Evolutionary conservation across 78 protist genomes (phyloP).

Genomic region (Acrasis kona): DNA sequence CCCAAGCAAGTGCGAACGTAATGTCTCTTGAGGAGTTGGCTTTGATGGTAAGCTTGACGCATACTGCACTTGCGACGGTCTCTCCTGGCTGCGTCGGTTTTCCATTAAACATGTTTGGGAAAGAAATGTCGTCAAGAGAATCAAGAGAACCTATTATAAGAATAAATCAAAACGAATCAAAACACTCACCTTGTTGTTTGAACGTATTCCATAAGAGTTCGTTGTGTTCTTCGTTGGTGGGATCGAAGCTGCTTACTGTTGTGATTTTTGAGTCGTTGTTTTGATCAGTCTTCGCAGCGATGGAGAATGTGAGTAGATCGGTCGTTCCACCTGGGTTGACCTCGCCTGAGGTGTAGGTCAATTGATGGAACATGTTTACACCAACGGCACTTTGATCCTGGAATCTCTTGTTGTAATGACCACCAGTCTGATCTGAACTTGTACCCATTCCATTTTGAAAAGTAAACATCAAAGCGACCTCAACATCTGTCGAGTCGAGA

Average conservation of each 20-base stretch:
- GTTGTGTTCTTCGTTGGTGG: not conserved
- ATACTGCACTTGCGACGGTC: too few relatives aligned
- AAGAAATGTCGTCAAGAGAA: too few relatives aligned
- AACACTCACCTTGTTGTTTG: not conserved
- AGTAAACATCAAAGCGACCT: slow-evolving; percentile 13
- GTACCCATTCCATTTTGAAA: slow-evolving; percentile 9
- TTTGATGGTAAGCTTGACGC: too few relatives aligned
- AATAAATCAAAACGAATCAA: slow-evolving; percentile 13
- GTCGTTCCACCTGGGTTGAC: too few relatives aligned
- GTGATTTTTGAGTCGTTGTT: not conserved
- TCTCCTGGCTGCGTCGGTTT: too few relatives aligned
- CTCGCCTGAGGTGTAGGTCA: not conserved
- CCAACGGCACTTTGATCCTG: not conserved
- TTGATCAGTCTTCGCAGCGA: not conserved
- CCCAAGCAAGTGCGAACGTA: too few relatives aligned
- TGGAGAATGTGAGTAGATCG: not conserved
- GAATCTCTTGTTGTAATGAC: not conserved
- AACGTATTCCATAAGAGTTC: not conserved
- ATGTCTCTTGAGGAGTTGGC: too few relatives aligned
- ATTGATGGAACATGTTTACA: not conserved
- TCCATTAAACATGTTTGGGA: too few relatives aligned
- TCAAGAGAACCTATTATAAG: too few relatives aligned
- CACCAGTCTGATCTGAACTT: too few relatives aligned
- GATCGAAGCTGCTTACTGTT: not conserved
- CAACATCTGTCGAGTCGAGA: not conserved